These are phyloP conservation scores for Hypoxylon rickii DNA, from an alignment of 495 filamentous ascomycete species.

Conservation along the genomic window DNA sequence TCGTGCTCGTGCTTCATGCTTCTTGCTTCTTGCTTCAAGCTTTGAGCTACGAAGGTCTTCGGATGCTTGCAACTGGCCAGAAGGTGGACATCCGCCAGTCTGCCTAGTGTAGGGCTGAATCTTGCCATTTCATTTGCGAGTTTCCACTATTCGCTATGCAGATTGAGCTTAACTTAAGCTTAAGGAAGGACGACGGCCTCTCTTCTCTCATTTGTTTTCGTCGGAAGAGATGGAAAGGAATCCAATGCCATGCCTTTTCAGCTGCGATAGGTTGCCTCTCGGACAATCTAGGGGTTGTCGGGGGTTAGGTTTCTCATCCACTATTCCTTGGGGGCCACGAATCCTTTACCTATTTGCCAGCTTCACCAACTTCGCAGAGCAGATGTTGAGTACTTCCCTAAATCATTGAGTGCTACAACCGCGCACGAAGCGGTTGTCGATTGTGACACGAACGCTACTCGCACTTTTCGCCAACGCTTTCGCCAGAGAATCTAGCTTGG, in stretches of 20 bases:
- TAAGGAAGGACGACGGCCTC: no score
- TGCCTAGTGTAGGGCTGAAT: no score
- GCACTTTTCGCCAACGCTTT: not conserved
- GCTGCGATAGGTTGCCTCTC: not conserved
- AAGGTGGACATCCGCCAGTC: no score
- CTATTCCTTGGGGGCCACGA: not conserved
- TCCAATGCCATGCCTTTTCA: not conserved
- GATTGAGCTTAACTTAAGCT: no score
- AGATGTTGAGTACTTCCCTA: not conserved
- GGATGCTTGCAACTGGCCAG: no score
- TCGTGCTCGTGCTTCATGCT: no score
- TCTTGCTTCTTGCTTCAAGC: not conserved
- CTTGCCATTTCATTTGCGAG: no score
- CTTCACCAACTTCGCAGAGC: not conserved
- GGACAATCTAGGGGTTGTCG: not conserved
- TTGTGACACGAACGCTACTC: not conserved
- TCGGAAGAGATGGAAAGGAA: not conserved
- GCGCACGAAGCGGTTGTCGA: no score
- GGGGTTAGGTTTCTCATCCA: not conserved
- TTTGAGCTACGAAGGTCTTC: no score
- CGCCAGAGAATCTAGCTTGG: no score
- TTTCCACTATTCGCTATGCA: no score
- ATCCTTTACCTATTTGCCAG: not conserved
- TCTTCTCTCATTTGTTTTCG: not conserved
- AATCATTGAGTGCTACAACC: no score